Evolutionary conservation across 306 rosid genomes (phyloP).

Genomic region (Oxytropis ochrocephala): DNA sequence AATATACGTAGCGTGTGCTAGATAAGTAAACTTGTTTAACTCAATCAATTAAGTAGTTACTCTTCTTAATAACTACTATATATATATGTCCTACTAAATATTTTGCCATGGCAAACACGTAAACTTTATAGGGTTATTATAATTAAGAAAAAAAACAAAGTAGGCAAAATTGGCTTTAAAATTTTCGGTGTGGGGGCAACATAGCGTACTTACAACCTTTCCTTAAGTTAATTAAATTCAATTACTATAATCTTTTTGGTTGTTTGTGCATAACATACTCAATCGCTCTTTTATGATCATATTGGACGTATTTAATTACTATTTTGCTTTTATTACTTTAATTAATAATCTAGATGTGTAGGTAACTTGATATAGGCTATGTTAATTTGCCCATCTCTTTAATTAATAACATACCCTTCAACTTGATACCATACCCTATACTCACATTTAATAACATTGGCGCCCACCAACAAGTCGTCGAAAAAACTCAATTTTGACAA

Average conservation of each 20-base stretch:
- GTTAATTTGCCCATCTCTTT: neutral
- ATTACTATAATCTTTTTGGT: neutral
- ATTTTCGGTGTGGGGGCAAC: conserved; percentile 2
- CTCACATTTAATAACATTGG: too few species aligned
- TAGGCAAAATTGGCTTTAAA: neutral
- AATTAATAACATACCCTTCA: too few species aligned
- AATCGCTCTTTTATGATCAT: neutral
- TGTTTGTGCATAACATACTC: neutral
- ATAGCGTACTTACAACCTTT: neutral
- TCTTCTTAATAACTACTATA: neutral
- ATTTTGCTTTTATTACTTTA: neutral
- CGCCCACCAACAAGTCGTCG: too few species aligned
- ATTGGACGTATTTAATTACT: neutral
- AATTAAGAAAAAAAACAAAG: neutral
- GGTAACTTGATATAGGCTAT: neutral
- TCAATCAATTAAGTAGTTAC: neutral
- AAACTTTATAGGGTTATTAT: neutral
- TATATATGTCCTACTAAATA: neutral
- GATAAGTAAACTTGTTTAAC: too few species aligned
- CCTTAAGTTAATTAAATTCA: neutral
- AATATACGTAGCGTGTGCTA: too few species aligned
- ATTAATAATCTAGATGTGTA: neutral
- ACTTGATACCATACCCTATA: too few species aligned
- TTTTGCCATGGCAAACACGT: conserved; percentile 10
- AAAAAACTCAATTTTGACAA: too few species aligned